Percentiles rank a stretch among this genome's conserved stretches.
phyloP scores from a whole-genome alignment of 2,329 filamentous ascomycete species.

The Emydomyces testavorans region DNA sequence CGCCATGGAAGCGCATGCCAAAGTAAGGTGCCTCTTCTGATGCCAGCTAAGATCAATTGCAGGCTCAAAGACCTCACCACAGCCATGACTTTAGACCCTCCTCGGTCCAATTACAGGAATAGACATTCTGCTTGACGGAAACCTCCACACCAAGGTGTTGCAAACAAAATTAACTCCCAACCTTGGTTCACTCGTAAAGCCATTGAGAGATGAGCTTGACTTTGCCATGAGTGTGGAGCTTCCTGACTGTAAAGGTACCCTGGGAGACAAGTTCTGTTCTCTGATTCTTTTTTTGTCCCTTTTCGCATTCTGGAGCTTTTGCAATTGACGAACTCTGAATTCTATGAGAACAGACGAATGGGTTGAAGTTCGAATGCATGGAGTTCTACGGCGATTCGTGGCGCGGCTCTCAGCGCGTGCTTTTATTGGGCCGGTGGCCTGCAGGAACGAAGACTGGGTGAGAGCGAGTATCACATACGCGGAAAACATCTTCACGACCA shows the following conservation, averaged over 20 bases:
- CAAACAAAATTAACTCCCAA: slow-evolving; percentile 17
- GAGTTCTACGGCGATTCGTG: slow-evolving; percentile 21
- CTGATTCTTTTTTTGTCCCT: background rate
- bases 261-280: background rate
- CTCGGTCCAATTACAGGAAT: slow-evolving; percentile 3
- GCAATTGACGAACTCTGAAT: background rate
- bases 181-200: slow-evolving; percentile 13
- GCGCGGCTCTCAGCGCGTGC: slow-evolving; percentile 33
- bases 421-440: slow-evolving; percentile 30
- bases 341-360: background rate
- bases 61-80: background rate
- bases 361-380: slow-evolving; percentile 5
- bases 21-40: slow-evolving; percentile 5
- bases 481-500: slow-evolving; percentile 26
- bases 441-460: slow-evolving; percentile 32
- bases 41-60: background rate
- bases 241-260: slow-evolving; percentile 4
- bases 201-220: slow-evolving; percentile 17
- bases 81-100: background rate
- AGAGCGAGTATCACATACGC: slow-evolving; percentile 27
- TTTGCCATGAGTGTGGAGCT: slow-evolving; percentile 15
- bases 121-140: slow-evolving; percentile 4
- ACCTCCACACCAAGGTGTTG: slow-evolving; percentile 7
- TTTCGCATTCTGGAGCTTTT: background rate
- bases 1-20: slow-evolving; percentile 17